These are phyloP conservation scores for Brassica hybrid DNA, from an alignment of 441 rosid genomes.

Conservation along the genomic window DNA sequence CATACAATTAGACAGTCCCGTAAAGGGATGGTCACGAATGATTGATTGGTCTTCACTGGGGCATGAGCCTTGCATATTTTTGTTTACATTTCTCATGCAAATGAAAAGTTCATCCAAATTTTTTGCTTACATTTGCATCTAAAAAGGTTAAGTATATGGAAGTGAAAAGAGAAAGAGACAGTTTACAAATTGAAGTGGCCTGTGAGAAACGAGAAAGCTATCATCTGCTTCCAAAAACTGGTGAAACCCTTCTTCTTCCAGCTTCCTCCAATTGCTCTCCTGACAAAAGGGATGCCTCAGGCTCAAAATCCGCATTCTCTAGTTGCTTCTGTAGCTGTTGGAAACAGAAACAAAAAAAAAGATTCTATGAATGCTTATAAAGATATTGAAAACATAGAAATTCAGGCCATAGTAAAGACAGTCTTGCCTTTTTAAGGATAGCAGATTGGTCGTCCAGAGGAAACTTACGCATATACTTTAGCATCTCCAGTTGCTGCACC, in stretches of 20 bases:
- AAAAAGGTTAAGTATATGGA: not conserved
- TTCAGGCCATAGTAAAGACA: no score
- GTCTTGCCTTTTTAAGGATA: conserved; percentile 42
- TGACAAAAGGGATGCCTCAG: conserved; percentile 62
- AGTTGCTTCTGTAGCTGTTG: conserved; percentile 67
- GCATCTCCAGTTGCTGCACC: conserved; percentile 89
- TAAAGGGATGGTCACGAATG: not conserved
- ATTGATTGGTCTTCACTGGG: not conserved
- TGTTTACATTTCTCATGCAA: not conserved
- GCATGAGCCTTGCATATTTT: not conserved
- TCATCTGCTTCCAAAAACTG: conserved; percentile 42
- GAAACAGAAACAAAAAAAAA: not conserved
- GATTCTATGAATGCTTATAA: not conserved
- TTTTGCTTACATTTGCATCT: not conserved
- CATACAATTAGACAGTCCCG: not conserved
- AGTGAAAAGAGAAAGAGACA: not conserved
- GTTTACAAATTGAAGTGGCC: not conserved
- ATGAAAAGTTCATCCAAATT: not conserved
- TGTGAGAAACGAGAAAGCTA: conserved; percentile 8
- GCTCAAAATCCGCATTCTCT: conserved; percentile 61
- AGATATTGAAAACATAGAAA: no score
- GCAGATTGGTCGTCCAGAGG: conserved; percentile 75
- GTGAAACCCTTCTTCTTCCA: conserved; percentile 53
- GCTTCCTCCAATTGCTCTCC: conserved; percentile 67
- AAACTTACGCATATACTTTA: conserved; percentile 73